Conservation (phyloP, 2,329 filamentous ascomycete species). For the Colletotrichum viniferum region DNA sequence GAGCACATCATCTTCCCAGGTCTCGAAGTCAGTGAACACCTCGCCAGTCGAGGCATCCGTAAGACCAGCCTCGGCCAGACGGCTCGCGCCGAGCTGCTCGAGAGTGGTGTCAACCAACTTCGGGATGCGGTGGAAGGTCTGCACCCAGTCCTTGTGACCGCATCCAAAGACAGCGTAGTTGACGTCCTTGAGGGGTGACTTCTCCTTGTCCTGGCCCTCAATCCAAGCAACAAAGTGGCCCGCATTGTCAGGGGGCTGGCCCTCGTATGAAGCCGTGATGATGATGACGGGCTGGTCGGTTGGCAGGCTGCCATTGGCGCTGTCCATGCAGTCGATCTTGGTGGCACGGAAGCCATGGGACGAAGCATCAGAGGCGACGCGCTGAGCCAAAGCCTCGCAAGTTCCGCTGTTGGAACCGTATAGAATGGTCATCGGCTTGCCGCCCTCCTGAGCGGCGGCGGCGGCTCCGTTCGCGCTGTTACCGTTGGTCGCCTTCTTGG, state of each 20-base stretch:
- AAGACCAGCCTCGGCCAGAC: conserved; percentile 51
- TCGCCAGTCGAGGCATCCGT: conserved; percentile 68
- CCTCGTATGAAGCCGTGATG: conserved; percentile 72
- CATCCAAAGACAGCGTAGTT: conserved; percentile 72
- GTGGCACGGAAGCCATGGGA: conserved; percentile 59
- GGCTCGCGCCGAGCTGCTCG: conserved; percentile 35
- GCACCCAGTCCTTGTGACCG: conserved; percentile 57
- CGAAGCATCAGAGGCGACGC: conserved; percentile 59
- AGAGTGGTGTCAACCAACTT: conserved; percentile 63
- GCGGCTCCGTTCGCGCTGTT: background rate
- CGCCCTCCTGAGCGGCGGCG: conserved; percentile 10
- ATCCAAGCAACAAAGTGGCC: conserved; percentile 69
- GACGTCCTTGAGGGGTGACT: conserved; percentile 49
- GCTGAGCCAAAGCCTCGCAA: conserved; percentile 68
- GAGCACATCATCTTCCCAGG: conserved; percentile 65
- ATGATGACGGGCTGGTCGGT: conserved; percentile 63
- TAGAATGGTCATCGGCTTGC: conserved; percentile 59
- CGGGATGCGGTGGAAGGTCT: conserved; percentile 72
- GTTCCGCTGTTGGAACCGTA: conserved; percentile 75
- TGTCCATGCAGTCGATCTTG: conserved; percentile 59
- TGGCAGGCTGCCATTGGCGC: conserved; percentile 59
- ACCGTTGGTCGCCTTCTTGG: background rate
- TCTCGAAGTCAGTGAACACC: conserved; percentile 71
- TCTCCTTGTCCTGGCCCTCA: conserved; percentile 49
- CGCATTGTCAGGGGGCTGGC: conserved; percentile 73